Evolutionary conservation across 2,329 filamentous ascomycete genomes (phyloP), one percentile per base, ranked within the genome.

Genomic region (Hymenoscyphus albidus): DNA sequence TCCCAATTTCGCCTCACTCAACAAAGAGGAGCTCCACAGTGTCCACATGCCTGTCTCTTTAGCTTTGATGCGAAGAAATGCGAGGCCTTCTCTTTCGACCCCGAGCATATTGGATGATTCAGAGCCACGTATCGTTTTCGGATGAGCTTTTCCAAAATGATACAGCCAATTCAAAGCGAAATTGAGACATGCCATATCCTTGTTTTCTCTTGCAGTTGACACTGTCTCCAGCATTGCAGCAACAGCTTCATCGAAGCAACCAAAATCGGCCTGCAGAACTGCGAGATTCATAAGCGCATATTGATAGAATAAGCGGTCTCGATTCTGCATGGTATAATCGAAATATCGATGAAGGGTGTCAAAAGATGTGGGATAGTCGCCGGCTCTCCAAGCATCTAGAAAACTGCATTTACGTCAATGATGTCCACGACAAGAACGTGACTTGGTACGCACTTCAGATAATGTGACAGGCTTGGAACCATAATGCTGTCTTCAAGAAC

Each of bases 121-220:
- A 5, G 90, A 81, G 61, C 88, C 85, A 59, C 82, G 85, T 69
- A 93, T 86, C n/a, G 92, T 83, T 62, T 86, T 82, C 0, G 93
- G 91, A 71, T 94, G 93, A 0, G 91, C 87, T 73, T 92, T 91
- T n/a, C 89, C 90, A 71, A 97, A 96, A 74, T 97, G 92, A 73
- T 96, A 96, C 2, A 98, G 82, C 95, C 95, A 99, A 74, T 93
- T 96, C 67, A 99, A 85, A 39, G 93, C 91, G 77, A 96, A 98
- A 76, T 97, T 98, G 64, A 99, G 82, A 74, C 95, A 98, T 3
- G 86, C 88, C 81, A 92, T 91, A 74, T 99, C 95, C 69, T 93
- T 89, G 70, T 96, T 96, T 76, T 98, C 95, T 67, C 94, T 83
- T 0, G 95, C 95, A n/a, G 93, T 96, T 0, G 93, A 89, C 40